These are phyloP conservation scores for Cladosporium sp. DNA, from an alignment of 2,329 filamentous ascomycete genomes.

Conservation along the genomic window DNA sequence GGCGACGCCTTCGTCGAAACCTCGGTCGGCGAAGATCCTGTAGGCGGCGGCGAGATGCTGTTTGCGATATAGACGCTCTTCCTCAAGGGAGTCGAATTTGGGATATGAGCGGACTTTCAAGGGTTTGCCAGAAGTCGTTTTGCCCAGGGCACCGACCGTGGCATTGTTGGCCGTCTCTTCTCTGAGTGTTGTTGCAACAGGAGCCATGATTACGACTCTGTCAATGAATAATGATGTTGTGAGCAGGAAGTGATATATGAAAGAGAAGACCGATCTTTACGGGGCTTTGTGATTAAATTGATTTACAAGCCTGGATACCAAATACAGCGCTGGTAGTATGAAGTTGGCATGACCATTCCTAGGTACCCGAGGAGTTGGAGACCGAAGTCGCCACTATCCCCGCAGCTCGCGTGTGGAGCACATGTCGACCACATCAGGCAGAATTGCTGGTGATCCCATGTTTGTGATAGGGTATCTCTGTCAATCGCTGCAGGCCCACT, in stretches of 20 bases:
- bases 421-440: not conserved
- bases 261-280: not conserved
- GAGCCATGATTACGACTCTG: conserved; percentile 31
- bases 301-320: not conserved
- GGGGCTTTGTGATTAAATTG: not conserved
- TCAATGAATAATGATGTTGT: too few species aligned
- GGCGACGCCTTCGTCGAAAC: conserved; percentile 38
- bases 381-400: conserved; percentile 2
- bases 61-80: conserved; percentile 39
- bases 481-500: too few species aligned
- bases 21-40: conserved; percentile 39
- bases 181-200: conserved; percentile 32
- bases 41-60: conserved; percentile 44
- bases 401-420: not conserved
- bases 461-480: too few species aligned
- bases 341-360: not conserved
- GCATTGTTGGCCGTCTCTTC: conserved; percentile 39
- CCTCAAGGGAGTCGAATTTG: conserved; percentile 34
- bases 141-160: conserved; percentile 43
- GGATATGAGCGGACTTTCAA: conserved; percentile 46
- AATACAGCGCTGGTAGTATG: not conserved
- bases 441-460: too few species aligned
- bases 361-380: not conserved
- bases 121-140: conserved; percentile 41
- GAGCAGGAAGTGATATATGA: too few species aligned